These are phyloP conservation scores for Trichosporon coremiiforme DNA, from an alignment of 1,284 basidiomycete genomes.

Conservation along the genomic window DNA sequence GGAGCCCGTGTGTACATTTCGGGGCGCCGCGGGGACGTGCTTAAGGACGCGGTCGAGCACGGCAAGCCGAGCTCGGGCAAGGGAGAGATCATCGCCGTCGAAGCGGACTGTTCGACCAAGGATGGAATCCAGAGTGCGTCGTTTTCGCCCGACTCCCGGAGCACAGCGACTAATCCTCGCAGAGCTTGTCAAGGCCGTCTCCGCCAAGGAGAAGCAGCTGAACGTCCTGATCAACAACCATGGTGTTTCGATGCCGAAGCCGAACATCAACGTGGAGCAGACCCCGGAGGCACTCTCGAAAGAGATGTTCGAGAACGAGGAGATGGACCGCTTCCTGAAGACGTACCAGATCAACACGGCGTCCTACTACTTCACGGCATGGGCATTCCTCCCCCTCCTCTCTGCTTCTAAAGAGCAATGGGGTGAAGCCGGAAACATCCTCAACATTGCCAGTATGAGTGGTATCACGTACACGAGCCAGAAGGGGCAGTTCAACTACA, in stretches of 20 bases:
- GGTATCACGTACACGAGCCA: constrained; percentile 29
- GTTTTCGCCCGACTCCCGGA: too few species aligned
- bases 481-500: constrained; percentile 54
- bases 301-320: constrained; percentile 53
- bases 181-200: constrained; percentile 25
- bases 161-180: background rate
- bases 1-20: constrained; percentile 57
- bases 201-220: constrained; percentile 24
- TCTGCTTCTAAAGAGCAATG: constrained; percentile 46
- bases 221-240: constrained; percentile 29
- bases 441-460: constrained; percentile 47
- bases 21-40: constrained; percentile 49
- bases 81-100: constrained; percentile 28
- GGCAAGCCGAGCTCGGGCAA: constrained; percentile 20
- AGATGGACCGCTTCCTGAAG: constrained; percentile 48
- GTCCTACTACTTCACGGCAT: constrained; percentile 54
- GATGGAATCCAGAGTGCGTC: constrained; percentile 25
- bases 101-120: constrained; percentile 25
- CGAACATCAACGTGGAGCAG: constrained; percentile 36
- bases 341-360: constrained; percentile 53
- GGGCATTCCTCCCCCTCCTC: constrained; percentile 55
- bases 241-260: constrained; percentile 7
- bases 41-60: constrained; percentile 43
- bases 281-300: constrained; percentile 50
- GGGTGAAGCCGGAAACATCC: constrained; percentile 51